These are phyloP conservation scores for Hypoxylon perforatum DNA, from an alignment of 495 filamentous ascomycete genomes.

Conservation along the genomic window DNA sequence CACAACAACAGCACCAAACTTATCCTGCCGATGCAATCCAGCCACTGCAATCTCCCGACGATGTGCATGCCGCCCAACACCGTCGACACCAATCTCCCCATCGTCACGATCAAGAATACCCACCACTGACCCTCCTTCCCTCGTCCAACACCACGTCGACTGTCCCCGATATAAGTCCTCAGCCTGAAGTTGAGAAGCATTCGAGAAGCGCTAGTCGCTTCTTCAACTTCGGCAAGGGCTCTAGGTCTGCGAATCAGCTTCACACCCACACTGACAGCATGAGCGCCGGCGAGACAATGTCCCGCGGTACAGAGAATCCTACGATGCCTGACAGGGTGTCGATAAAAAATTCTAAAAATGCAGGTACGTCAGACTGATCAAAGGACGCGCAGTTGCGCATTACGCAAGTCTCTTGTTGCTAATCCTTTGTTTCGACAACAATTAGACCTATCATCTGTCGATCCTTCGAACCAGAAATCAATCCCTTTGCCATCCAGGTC, in stretches of 20 bases:
- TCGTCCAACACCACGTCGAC: constrained; percentile 28
- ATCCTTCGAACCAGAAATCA: constrained; percentile 50
- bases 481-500: constrained; percentile 53
- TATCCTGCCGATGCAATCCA: constrained; percentile 46
- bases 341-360: constrained; percentile 57
- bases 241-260: constrained; percentile 53
- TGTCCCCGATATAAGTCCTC: constrained; percentile 23
- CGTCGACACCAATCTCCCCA: constrained; percentile 44
- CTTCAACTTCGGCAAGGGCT: constrained; percentile 57
- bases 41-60: constrained; percentile 52
- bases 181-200: constrained; percentile 41
- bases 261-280: constrained; percentile 48
- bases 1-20: constrained; percentile 34
- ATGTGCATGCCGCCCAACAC: constrained; percentile 44
- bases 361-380: constrained; percentile 52
- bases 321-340: constrained; percentile 47
- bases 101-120: constrained; percentile 27
- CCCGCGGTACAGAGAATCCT: constrained; percentile 55
- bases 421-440: constrained; percentile 26
- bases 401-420: constrained; percentile 30
- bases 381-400: constrained; percentile 21
- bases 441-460: constrained; percentile 55
- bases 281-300: constrained; percentile 55
- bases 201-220: constrained; percentile 50
- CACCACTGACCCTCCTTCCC: constrained; percentile 37